Conservation (phyloP, 148 eudicot genomes). For the Rhododendron williamsianum region DNA sequence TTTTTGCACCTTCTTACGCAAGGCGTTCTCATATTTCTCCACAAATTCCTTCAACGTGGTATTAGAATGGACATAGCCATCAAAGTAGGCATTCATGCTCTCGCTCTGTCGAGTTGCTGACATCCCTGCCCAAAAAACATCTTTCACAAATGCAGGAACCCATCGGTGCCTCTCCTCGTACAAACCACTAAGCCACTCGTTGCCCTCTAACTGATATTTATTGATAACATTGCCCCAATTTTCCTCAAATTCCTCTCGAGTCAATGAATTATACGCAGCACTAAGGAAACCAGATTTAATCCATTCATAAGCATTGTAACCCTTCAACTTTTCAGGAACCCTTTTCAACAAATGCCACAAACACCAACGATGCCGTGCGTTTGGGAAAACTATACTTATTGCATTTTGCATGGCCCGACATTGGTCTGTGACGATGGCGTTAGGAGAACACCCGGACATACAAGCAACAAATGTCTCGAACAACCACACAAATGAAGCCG, state of each 20-base stretch:
- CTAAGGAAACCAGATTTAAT: background rate
- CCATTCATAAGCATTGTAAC: background rate
- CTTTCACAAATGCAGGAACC: background rate
- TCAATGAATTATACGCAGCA: background rate
- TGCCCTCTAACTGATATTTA: background rate
- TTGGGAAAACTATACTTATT: background rate
- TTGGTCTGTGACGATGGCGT: background rate
- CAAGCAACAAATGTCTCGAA: background rate
- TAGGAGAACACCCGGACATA: background rate
- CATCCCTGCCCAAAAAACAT: background rate
- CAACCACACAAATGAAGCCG: background rate
- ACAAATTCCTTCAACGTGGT: background rate
- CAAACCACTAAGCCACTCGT: background rate
- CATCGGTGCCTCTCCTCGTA: background rate
- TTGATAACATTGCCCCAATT: background rate
- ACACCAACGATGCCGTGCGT: background rate
- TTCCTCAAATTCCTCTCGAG: background rate
- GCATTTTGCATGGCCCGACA: background rate
- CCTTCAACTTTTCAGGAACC: background rate
- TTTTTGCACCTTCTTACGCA: background rate
- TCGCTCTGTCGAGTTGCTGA: background rate
- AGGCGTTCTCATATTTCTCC: background rate
- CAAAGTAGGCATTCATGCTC: background rate
- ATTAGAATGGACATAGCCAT: background rate
- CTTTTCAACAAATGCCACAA: background rate